A percentile compares a stretch with the other conserved stretches of the same genome.
phyloP scores from a whole-genome alignment of 495 filamentous ascomycete species.

The Viridothelium virens region DNA sequence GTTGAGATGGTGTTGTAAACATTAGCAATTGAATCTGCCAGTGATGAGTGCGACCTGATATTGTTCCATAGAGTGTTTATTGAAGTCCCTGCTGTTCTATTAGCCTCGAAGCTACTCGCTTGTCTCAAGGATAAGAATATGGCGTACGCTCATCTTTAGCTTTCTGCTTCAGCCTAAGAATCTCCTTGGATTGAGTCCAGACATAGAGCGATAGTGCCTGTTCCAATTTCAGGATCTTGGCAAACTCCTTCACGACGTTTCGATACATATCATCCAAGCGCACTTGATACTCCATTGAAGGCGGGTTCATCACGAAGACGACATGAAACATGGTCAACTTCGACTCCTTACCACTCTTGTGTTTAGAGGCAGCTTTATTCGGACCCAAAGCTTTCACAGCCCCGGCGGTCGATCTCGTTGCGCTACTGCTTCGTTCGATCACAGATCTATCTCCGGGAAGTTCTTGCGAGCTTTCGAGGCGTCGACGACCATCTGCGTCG shows the following conservation, averaged over 20 bases:
- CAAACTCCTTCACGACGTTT: constrained; percentile 80
- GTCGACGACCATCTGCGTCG: background rate
- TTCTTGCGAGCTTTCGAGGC: background rate
- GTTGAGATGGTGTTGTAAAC: constrained; percentile 73
- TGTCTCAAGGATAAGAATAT: constrained; percentile 15
- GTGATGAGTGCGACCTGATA: constrained; percentile 64
- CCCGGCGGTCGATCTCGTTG: background rate
- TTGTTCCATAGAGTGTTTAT: constrained; percentile 57
- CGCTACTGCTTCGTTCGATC: background rate
- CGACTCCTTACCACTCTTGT: constrained; percentile 23
- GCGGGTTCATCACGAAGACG: constrained; percentile 80
- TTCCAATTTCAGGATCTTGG: constrained; percentile 81
- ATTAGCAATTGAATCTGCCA: constrained; percentile 74
- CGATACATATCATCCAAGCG: constrained; percentile 74
- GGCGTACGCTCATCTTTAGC: constrained; percentile 52
- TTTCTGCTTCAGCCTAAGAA: constrained; percentile 68
- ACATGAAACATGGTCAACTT: constrained; percentile 90
- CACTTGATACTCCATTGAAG: constrained; percentile 63
- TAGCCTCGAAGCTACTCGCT: background rate
- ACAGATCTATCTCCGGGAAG: background rate
- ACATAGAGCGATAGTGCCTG: constrained; percentile 83
- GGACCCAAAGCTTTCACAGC: background rate
- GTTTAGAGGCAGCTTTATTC: background rate
- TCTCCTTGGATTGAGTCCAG: constrained; percentile 73
- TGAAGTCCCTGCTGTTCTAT: constrained; percentile 38